Base-by-base conservation (phyloP, 352 stramenopile genomes). In the Globisporangium cederbergense region DNA sequence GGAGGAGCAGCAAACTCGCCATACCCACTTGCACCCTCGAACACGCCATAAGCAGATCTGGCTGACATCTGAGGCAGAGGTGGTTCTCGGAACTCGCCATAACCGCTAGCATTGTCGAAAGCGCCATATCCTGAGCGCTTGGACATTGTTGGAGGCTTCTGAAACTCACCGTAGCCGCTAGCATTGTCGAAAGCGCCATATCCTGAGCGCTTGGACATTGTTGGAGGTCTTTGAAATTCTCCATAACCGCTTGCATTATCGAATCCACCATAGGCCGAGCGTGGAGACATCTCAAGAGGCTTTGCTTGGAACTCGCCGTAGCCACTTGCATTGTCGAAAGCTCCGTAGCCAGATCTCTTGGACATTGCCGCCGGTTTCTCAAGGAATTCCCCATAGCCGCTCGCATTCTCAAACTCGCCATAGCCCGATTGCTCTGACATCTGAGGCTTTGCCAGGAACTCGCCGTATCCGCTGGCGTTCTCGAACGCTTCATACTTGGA, bases 41-140 rank as follows among this genome's bases (percentile, higher is more conserved):
- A 80, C 2, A 42, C 65, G 0, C 73, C 73, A 45, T 81, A 77
- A 2, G 64, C 70, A 20, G 74, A 81, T 0, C 43, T 32, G 6
- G 16, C 34, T 5, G 43, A 58, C 67, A 58, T 67, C 4, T 36
- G 49, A 50, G 14, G 14, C 7, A 9, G 16, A 2, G 42, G 43
- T 20, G 46, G 43, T 16, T 22, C 54, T 30, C 30, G 32, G 14
- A 77, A 78, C n/a, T 72, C 64, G 0, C 69, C 72, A 11, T 83
- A 86, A 1, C 66, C 73, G n/a, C 75, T 86, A 2, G 64, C 73
- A 10, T 64, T 57, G 9, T 78, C 71, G 30, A 83, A 83, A 0
- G 55, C 67, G 0, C 75, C 75, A 42, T 83, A 78, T 1, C 71
- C 71, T 18, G 73, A 78, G 2, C 57, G 51, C 16, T 28, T 45